A percentile compares a stretch with the other conserved stretches of the same genome.
Conservation (phyloP, 768 basidiomycete genomes). For the Mrakia frigida region DNA sequence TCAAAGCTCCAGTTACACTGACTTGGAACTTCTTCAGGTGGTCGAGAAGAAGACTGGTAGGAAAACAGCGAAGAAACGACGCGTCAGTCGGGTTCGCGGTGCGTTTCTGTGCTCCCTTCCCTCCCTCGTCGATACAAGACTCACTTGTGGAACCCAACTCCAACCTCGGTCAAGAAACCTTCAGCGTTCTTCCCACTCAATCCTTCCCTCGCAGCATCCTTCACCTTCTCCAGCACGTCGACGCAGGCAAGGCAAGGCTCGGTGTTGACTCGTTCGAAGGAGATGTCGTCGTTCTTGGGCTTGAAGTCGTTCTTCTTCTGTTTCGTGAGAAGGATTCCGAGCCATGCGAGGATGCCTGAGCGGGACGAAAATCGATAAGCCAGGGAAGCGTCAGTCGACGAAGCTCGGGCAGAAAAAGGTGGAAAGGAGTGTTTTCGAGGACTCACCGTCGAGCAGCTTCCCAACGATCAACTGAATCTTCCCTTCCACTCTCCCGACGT, state of each 20-base stretch:
- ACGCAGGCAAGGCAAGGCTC: conserved; percentile 86
- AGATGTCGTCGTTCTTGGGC: conserved; percentile 89
- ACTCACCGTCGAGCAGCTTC: conserved; percentile 71
- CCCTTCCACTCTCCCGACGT: conserved; percentile 75
- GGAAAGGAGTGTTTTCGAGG: no score
- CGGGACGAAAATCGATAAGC: background rate
- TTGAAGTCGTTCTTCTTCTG: conserved; percentile 97
- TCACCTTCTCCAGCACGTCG: conserved; percentile 73
- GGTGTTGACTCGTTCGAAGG: conserved; percentile 89
- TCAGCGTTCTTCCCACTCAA: conserved; percentile 91
- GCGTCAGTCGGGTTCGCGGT: background rate
- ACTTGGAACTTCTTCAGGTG: conserved; percentile 95
- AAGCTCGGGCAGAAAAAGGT: background rate
- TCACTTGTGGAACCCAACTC: conserved; percentile 85
- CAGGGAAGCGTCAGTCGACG: background rate
- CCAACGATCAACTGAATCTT: conserved; percentile 74
- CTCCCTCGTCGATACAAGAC: conserved; percentile 22
- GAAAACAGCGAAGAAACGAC: background rate
- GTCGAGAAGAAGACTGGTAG: conserved; percentile 72
- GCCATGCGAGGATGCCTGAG: conserved; percentile 67
- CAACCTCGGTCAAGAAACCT: conserved; percentile 85
- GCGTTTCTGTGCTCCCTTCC: background rate
- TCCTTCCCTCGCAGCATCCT: conserved; percentile 66
- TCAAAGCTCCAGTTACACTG: conserved; percentile 90
- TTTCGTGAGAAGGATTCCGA: conserved; percentile 69